phyloP scores from a whole-genome alignment of 2,329 filamentous ascomycete genomes.

The Reticulascus tulasneorum region DNA sequence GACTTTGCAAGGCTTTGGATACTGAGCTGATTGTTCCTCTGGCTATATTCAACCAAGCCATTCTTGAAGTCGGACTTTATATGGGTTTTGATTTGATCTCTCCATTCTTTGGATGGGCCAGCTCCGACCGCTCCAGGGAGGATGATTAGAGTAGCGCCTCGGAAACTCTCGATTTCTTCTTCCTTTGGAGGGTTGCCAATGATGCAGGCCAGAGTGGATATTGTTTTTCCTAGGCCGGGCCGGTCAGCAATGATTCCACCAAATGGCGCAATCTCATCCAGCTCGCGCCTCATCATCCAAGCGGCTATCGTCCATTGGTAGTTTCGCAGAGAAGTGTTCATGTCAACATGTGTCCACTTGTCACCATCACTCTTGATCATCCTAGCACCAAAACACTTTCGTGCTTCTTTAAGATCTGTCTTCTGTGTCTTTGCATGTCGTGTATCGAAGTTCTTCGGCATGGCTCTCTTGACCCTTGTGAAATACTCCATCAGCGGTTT shows the following conservation, averaged over 20 bases:
- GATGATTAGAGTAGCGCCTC: slow-evolving; percentile 29
- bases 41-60: too few species aligned
- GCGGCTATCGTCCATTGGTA: slow-evolving; percentile 48
- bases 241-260: slow-evolving; percentile 59
- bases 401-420: too few species aligned
- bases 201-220: slow-evolving; percentile 38
- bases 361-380: too few species aligned
- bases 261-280: slow-evolving; percentile 24
- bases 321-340: too few species aligned
- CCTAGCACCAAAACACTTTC: too few species aligned
- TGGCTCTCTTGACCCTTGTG: too few species aligned
- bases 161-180: slow-evolving; percentile 31
- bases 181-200: slow-evolving; percentile 32
- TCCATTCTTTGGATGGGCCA: slow-evolving; percentile 27
- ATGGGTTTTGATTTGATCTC: slow-evolving; percentile 19
- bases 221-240: slow-evolving; percentile 64
- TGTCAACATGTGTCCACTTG: too few species aligned
- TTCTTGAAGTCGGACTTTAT: slow-evolving; percentile 5
- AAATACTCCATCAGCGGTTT: too few species aligned
- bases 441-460: too few species aligned
- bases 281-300: slow-evolving; percentile 53
- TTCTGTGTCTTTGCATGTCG: too few species aligned
- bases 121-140: slow-evolving; percentile 19
- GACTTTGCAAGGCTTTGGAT: too few species aligned
- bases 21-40: too few species aligned